Conservation (phyloP, 1,139 yeast species). For the Sugiyamaella sp. region DNA sequence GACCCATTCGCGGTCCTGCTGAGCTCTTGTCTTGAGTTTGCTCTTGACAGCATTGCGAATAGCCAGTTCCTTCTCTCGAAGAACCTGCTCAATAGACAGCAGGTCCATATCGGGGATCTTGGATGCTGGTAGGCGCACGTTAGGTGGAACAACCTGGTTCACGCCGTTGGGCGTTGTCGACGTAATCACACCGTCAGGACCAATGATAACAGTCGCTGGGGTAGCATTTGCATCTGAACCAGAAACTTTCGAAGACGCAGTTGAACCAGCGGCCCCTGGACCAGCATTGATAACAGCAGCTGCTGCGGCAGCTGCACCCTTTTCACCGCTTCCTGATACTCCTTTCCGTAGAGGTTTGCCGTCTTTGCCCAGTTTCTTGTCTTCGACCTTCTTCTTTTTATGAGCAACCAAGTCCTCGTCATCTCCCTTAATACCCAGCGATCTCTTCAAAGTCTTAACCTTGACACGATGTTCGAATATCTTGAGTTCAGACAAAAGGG, state of each 20-base stretch:
- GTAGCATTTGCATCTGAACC: not conserved
- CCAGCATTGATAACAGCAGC: slow-evolving; percentile 27
- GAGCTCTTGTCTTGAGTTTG: slow-evolving; percentile 71
- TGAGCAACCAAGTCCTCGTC: slow-evolving; percentile 83
- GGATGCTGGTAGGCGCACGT: slow-evolving; percentile 84
- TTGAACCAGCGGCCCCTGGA: slow-evolving; percentile 3
- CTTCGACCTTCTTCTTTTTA: slow-evolving; percentile 64
- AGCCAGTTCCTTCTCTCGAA: slow-evolving; percentile 75
- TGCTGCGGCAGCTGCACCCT: slow-evolving; percentile 24
- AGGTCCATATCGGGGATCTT: slow-evolving; percentile 92
- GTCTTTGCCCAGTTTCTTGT: slow-evolving; percentile 26
- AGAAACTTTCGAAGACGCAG: not conserved
- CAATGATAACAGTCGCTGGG: slow-evolving; percentile 14
- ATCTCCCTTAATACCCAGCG: slow-evolving; percentile 76
- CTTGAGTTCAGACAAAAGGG: slow-evolving; percentile 60
- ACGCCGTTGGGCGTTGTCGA: slow-evolving; percentile 25
- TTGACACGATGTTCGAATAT: slow-evolving; percentile 72
- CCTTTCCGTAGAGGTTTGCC: slow-evolving; percentile 25
- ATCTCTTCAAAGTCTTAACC: slow-evolving; percentile 73
- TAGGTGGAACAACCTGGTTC: slow-evolving; percentile 59
- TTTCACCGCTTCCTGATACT: slow-evolving; percentile 23
- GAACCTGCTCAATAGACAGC: slow-evolving; percentile 75
- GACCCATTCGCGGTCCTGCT: slow-evolving; percentile 71
- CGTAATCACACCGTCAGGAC: slow-evolving; percentile 14
- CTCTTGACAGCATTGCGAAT: slow-evolving; percentile 82